Evolutionary conservation across 768 basidiomycete species (phyloP).

Genomic region (Tylopilus rubrobrunneus): DNA sequence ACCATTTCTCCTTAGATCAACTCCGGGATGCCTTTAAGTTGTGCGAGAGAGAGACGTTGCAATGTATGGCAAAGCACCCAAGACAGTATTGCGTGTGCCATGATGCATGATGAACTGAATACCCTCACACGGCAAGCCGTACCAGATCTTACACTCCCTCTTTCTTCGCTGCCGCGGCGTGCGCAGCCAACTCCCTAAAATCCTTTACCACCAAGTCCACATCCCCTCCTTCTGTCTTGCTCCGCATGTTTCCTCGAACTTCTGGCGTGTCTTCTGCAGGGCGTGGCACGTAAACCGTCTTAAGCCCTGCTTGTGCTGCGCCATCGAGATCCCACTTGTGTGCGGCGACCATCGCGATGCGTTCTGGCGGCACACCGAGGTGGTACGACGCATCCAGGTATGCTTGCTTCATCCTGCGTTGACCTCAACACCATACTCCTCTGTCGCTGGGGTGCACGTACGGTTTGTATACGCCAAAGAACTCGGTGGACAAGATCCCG

Average conservation of each 20-base stretch:
- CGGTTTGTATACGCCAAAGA: conserved; percentile 66
- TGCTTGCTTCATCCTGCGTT: conserved; percentile 37
- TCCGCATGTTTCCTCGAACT: conserved; percentile 31
- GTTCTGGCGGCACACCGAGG: conserved; percentile 41
- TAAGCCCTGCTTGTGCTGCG: conserved; percentile 50
- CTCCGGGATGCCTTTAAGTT: not conserved
- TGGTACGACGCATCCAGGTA: conserved; percentile 50
- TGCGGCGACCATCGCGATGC: conserved; percentile 62
- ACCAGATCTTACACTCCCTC: not conserved
- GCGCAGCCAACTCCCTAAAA: conserved; percentile 45
- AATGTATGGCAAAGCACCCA: not conserved
- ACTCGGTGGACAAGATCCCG: conserved; percentile 53
- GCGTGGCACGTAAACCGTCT: conserved; percentile 56
- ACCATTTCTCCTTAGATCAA: not conserved
- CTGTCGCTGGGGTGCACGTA: conserved; percentile 29
- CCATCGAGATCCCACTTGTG: conserved; percentile 56
- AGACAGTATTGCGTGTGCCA: not conserved
- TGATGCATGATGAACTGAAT: not conserved
- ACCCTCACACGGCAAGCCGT: not conserved
- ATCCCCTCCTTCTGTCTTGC: conserved; percentile 51
- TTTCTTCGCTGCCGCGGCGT: conserved; percentile 16
- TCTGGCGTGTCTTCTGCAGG: conserved; percentile 40
- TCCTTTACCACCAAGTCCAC: conserved; percentile 55
- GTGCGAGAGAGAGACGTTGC: not conserved
- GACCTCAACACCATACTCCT: not conserved